Base-by-base conservation (phyloP, 495 filamentous ascomycete genomes). In the Penicillium paradoxum region DNA sequence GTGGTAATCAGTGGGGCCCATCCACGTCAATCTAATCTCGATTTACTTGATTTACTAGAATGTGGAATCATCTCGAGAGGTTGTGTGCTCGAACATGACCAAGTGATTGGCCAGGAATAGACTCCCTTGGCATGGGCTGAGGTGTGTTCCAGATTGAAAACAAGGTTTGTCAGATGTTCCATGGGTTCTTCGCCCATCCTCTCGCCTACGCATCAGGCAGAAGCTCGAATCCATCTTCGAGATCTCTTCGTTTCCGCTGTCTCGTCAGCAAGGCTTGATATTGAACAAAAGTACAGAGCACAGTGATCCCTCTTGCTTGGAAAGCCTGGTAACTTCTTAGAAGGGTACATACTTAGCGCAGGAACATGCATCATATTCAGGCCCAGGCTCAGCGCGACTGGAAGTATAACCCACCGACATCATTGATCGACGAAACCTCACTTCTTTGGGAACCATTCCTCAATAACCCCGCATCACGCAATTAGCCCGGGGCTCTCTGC, bases 381-480 rank as follows among this genome's bases (percentile, higher is more conserved):
- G 45, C 32, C 46, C 46, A 30, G 46, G 14, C 45, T 48, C 30
- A 30, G 41, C 32, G 22, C 29, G 14, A 41, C 42, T 24, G 36
- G 45, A 38, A 50, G 40, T 25, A 38, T 56, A 36, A 45, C 19
- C 58, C 61, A 64, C 61, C 61, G 61, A 64, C 61, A 64, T 64
- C 61, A 64, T 58, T 37, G 58, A 62, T 64, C 58, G 39, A 15
- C 55, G 11, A 51, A 40, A 37, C 45, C 15, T 51, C 36, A 47
- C 46, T 54, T 7, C 33, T 54, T 58, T 27, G 18, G 38, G 58
- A 39, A 40, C 17, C 6, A 42, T 54, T 55, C 49, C 22, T 40
- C 43, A 29, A 30, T n/a, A 43, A 61, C 61, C 61, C 61, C 61
- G 61, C 61, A 62, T 58, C 55, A 64, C 61, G 58, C 61, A 27